Percentiles rank a stretch among this genome's conserved stretches.
These are phyloP conservation scores for Phytopythium delawarense DNA, from an alignment of 352 stramenopile genomes.

Conservation along the genomic window DNA sequence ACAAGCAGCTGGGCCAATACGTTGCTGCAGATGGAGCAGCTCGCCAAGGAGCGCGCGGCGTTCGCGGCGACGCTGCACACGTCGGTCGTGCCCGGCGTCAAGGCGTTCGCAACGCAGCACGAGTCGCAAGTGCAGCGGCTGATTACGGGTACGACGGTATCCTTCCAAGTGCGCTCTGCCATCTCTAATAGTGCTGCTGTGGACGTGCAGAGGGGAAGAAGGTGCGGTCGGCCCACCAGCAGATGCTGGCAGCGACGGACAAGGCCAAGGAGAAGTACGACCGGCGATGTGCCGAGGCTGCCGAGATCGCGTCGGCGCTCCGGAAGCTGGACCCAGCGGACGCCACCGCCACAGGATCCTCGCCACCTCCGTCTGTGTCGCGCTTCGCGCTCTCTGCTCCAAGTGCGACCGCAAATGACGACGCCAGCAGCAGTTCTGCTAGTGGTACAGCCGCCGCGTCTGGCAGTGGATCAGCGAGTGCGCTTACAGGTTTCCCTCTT, in stretches of 20 bases:
- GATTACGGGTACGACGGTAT: slow-evolving; percentile 43
- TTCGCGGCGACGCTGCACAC: slow-evolving; percentile 64
- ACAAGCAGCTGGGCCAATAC: slow-evolving; percentile 50
- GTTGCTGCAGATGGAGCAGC: slow-evolving; percentile 44
- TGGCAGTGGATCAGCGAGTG: background rate
- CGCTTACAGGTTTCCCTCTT: slow-evolving; percentile 7
- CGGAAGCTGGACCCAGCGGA: slow-evolving; percentile 22
- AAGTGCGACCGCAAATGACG: background rate
- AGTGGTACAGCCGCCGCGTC: background rate
- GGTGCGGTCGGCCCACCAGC: slow-evolving; percentile 53
- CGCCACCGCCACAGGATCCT: background rate
- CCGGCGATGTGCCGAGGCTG: slow-evolving; percentile 59
- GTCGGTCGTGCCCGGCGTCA: slow-evolving; percentile 46
- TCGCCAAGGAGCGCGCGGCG: slow-evolving; percentile 49
- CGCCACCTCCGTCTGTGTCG: slow-evolving; percentile 7
- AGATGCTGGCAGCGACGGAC: slow-evolving; percentile 54
- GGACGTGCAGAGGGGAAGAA: slow-evolving; percentile 58
- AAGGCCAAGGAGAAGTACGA: slow-evolving; percentile 82
- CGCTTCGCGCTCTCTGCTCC: background rate
- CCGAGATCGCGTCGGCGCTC: slow-evolving; percentile 39
- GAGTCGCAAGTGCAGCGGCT: slow-evolving; percentile 74
- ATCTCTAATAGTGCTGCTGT: background rate
- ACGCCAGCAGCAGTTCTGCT: background rate
- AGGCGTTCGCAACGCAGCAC: slow-evolving; percentile 68
- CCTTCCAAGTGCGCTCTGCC: background rate